Evolutionary conservation across 1,139 yeast species (phyloP).

Genomic region (Geotrichum candidum): DNA sequence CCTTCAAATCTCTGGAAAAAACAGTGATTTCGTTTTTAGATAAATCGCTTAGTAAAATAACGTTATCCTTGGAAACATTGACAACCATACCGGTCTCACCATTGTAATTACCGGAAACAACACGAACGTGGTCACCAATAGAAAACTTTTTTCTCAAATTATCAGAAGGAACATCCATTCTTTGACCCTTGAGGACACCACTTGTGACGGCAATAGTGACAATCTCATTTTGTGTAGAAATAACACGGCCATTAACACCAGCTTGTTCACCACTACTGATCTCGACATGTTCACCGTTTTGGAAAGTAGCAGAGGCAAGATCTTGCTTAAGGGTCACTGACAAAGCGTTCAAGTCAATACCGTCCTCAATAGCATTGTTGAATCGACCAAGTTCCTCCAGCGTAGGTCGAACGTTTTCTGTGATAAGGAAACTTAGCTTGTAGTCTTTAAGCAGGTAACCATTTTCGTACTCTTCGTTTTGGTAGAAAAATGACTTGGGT

Average conservation of each 20-base stretch:
- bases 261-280: conserved; percentile 90
- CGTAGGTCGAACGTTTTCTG: conserved; percentile 79
- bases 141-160: conserved; percentile 79
- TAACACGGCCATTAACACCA: conserved; percentile 76
- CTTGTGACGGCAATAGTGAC: conserved; percentile 51
- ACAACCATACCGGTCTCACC: conserved; percentile 96
- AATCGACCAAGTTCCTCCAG: conserved; percentile 85
- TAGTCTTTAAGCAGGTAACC: conserved; percentile 86
- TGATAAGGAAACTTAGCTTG: conserved; percentile 72
- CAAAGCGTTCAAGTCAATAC: conserved; percentile 76
- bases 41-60: conserved; percentile 83
- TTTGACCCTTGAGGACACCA: conserved; percentile 45
- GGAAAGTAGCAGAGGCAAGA: conserved; percentile 57
- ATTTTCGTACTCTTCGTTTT: conserved; percentile 82
- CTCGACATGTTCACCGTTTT: conserved; percentile 92
- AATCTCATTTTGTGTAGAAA: conserved; percentile 61
- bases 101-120: conserved; percentile 81
- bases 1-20: conserved; percentile 75
- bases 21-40: conserved; percentile 84
- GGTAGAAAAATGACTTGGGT: conserved; percentile 64
- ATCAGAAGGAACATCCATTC: conserved; percentile 67
- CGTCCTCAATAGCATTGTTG: conserved; percentile 67
- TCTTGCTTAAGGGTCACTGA: conserved; percentile 76
- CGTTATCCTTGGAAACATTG: conserved; percentile 73
- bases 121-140: conserved; percentile 94